Evolutionary conservation across 768 basidiomycete species (phyloP).

Genomic region (Leccinum pellstonianum): DNA sequence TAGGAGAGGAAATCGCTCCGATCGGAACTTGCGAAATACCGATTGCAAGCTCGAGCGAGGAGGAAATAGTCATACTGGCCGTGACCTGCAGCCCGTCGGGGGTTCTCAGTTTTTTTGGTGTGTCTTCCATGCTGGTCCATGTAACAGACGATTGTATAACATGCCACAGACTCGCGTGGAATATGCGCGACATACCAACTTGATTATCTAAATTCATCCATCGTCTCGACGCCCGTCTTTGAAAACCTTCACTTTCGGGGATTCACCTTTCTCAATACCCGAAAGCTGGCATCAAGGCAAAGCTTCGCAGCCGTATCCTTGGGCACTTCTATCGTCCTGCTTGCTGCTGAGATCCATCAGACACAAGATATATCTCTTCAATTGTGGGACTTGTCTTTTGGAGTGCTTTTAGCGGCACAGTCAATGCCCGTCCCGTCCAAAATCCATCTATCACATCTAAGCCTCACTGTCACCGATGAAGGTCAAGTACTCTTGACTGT

Average conservation of each 20-base stretch:
- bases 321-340: slow-evolving; percentile 56
- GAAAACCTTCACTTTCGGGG: slow-evolving; percentile 24
- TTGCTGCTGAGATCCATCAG: slow-evolving; percentile 41
- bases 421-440: slow-evolving; percentile 49
- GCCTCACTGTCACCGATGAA: slow-evolving; percentile 35
- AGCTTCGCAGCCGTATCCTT: slow-evolving; percentile 46
- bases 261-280: slow-evolving; percentile 12
- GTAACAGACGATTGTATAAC: neutral
- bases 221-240: slow-evolving; percentile 22
- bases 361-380: slow-evolving; percentile 49
- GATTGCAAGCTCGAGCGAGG: slow-evolving; percentile 8
- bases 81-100: slow-evolving; percentile 44
- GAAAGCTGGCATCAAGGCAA: slow-evolving; percentile 10
- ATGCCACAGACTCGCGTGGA: slow-evolving; percentile 41
- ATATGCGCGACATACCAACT: slow-evolving; percentile 41
- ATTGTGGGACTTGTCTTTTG: slow-evolving; percentile 70
- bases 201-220: slow-evolving; percentile 24
- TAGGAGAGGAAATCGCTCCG: slow-evolving; percentile 20
- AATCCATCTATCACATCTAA: slow-evolving; percentile 30
- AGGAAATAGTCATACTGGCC: slow-evolving; percentile 4
- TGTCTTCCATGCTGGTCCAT: slow-evolving; percentile 15
- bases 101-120: slow-evolving; percentile 50
- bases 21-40: slow-evolving; percentile 24
- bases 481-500: slow-evolving; percentile 54
- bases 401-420: slow-evolving; percentile 58